Evolutionary conservation across 805 yeast species (phyloP).

Genomic region (Lachancea nothofagi): DNA sequence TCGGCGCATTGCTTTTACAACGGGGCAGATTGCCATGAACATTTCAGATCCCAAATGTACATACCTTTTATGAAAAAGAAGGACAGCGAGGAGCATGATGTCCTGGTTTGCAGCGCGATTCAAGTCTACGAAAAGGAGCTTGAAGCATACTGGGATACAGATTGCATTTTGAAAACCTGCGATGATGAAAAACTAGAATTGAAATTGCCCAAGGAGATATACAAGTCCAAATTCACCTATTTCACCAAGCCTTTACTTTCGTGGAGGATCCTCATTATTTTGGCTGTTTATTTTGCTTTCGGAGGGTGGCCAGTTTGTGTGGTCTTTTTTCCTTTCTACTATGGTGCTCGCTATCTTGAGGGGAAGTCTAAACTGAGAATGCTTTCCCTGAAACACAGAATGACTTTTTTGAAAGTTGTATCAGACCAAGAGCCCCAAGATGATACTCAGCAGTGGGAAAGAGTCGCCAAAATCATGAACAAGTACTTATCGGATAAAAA

Average conservation of each 20-base stretch:
- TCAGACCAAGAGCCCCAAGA: neutral
- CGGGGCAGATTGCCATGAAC: conserved; percentile 6
- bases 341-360: neutral
- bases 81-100: neutral
- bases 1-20: conserved; percentile 12
- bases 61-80: neutral
- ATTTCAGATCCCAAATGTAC: neutral
- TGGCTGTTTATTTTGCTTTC: no score
- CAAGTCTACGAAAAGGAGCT: neutral
- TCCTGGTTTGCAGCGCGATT: neutral
- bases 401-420: neutral
- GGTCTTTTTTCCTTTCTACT: neutral
- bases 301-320: neutral
- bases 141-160: neutral
- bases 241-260: no score
- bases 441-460: neutral
- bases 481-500: neutral
- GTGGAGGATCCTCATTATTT: no score
- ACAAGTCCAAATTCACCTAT: neutral
- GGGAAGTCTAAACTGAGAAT: neutral
- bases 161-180: no score
- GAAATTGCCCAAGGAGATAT: neutral
- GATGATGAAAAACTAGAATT: neutral
- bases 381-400: neutral
- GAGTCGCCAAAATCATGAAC: neutral